phyloP scores from a whole-genome alignment of 768 basidiomycete genomes.

The Mycena indigotica region DNA sequence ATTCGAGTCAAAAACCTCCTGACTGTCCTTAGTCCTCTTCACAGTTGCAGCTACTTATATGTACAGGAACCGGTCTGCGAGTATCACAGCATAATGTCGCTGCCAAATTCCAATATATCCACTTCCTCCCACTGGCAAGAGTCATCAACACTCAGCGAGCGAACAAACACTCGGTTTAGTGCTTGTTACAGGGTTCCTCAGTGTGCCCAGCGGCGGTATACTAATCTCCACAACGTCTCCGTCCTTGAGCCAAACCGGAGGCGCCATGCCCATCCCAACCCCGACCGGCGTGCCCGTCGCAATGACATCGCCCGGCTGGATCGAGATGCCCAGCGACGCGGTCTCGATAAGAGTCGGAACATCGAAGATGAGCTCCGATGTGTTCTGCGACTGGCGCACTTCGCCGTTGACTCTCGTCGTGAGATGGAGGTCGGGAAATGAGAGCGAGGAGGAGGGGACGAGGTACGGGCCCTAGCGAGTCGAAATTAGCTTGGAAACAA shows the following conservation, averaged over 20 bases:
- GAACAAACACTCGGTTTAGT: conserved; percentile 8
- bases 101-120: too few relatives aligned
- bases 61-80: too few relatives aligned
- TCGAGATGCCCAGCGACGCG: conserved; percentile 21
- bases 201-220: conserved; percentile 20
- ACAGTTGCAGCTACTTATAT: too few relatives aligned
- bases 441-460: conserved; percentile 21
- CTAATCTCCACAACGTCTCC: conserved; percentile 23
- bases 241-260: conserved; percentile 21
- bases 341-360: conserved; percentile 23
- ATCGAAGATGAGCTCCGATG: conserved; percentile 25
- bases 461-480: conserved; percentile 19
- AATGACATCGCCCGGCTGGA: conserved; percentile 23
- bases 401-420: conserved; percentile 22
- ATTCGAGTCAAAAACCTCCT: too few relatives aligned
- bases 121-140: too few relatives aligned
- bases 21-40: too few relatives aligned
- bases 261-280: conserved; percentile 22
- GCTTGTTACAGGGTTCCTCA: conserved; percentile 19
- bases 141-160: background rate
- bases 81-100: too few relatives aligned
- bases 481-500: background rate
- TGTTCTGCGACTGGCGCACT: conserved; percentile 25
- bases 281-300: conserved; percentile 24
- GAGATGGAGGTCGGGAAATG: conserved; percentile 17